Percentiles rank a stretch among this genome's conserved stretches.
These are phyloP conservation scores for Allodekkera sacchari DNA, from an alignment of 805 yeast species.

Conservation along the genomic window DNA sequence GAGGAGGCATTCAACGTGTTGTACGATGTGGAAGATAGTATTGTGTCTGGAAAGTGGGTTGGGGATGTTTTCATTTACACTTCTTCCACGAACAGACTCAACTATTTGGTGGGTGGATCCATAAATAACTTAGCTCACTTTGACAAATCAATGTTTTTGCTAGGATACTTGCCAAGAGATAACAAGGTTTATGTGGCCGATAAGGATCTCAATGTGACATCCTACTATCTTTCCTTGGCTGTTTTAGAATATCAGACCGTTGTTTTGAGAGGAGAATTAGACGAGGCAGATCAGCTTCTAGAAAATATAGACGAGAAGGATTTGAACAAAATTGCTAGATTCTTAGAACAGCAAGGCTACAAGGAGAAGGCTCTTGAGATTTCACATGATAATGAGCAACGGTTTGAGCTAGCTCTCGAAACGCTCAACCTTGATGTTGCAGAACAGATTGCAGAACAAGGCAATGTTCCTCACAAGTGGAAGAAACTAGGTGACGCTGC, in stretches of 20 bases:
- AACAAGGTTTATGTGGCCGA: slow-evolving; percentile 86
- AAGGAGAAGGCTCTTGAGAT: slow-evolving; percentile 74
- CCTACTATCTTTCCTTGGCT: slow-evolving; percentile 74
- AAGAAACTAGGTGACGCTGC: slow-evolving; percentile 85
- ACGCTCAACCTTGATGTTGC: slow-evolving; percentile 71
- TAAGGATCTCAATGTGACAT: slow-evolving; percentile 74
- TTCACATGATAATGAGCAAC: slow-evolving; percentile 83
- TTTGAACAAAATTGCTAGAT: slow-evolving; percentile 74
- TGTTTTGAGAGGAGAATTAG: slow-evolving; percentile 90
- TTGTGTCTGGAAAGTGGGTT: slow-evolving; percentile 89
- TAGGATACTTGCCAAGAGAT: slow-evolving; percentile 88
- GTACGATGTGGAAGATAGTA: slow-evolving; percentile 71
- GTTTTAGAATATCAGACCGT: slow-evolving; percentile 94
- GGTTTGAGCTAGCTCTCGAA: slow-evolving; percentile 79
- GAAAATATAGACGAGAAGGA: slow-evolving; percentile 60
- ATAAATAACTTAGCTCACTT: slow-evolving; percentile 88
- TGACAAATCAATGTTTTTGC: slow-evolving; percentile 75
- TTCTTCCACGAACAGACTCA: slow-evolving; percentile 77
- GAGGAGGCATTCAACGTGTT: slow-evolving; percentile 81
- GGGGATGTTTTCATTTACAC: slow-evolving; percentile 96
- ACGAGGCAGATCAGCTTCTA: slow-evolving; percentile 61
- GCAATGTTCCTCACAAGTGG: slow-evolving; percentile 69
- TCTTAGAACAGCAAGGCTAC: slow-evolving; percentile 88
- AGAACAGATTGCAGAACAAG: slow-evolving; percentile 48
- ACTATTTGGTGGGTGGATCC: slow-evolving; percentile 92